Evolutionary conservation across 1,284 basidiomycete species (phyloP).

Genomic region (Erythrobasidium hasegawianum): DNA sequence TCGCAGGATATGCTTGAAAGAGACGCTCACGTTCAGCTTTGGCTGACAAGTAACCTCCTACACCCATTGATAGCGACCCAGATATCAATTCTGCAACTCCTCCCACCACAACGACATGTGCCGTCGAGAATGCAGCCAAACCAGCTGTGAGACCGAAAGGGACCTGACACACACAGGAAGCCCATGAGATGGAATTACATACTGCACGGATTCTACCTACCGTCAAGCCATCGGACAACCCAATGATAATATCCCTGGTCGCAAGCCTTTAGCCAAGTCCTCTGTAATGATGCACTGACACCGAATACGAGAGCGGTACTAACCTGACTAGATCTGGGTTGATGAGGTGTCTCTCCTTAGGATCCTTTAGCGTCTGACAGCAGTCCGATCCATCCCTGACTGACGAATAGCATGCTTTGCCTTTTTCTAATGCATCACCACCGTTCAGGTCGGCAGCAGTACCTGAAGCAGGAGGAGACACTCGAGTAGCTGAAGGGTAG

Average conservation of each 20-base stretch:
- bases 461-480: too few relatives aligned
- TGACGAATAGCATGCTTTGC: too few relatives aligned
- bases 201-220: not conserved
- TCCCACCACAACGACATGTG: conserved; percentile 64
- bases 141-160: conserved; percentile 53
- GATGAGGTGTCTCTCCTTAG: too few relatives aligned
- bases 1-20: not conserved
- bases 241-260: conserved; percentile 60
- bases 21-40: conserved; percentile 69
- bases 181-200: not conserved
- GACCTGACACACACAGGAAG: not conserved
- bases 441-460: too few relatives aligned
- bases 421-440: too few relatives aligned
- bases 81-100: conserved; percentile 61
- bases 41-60: conserved; percentile 93
- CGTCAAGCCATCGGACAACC: conserved; percentile 82
- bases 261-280: not conserved
- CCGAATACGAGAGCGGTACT: too few relatives aligned
- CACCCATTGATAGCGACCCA: conserved; percentile 89
- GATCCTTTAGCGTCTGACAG: too few relatives aligned
- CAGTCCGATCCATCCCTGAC: too few relatives aligned
- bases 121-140: conserved; percentile 82
- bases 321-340: too few relatives aligned
- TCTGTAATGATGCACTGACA: conserved; percentile 2
- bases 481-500: too few relatives aligned